Base-by-base conservation (phyloP, 2,329 filamentous ascomycete genomes). In the Lecanicillium sp. region DNA sequence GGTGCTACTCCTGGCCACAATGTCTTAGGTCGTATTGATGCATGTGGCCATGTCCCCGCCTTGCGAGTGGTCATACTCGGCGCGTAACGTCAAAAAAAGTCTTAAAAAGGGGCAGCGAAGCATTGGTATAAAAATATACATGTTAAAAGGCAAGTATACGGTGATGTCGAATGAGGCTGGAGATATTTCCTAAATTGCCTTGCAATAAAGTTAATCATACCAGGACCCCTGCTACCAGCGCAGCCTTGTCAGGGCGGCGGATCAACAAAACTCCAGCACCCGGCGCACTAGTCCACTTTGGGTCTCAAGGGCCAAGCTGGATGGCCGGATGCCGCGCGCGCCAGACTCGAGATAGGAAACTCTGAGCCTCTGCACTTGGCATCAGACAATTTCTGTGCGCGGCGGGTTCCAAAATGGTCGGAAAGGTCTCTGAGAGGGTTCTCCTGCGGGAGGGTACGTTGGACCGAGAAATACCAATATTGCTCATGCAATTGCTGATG, bases 361-460 rank as follows among this genome's bases (percentile, higher is more conserved):
- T 37, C 10, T 19, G 17, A 26, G 20, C 19, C 17, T 24, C 12
- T 33, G 1, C n/a, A 2, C 26, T 44, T 15, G 23, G 12, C 30
- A 39, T 32, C 40, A 23, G 33, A 10, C 33, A 32, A 15, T 14
- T 21, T 33, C 19, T 11, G 11, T 19, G 19, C 19, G 20, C 20
- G 10, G 26, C 33, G 12, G 7, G 17, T 26, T 46, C 49, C 55
- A 68, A 35, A 48, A 82, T 82, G 78, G 78, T 82, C 50, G 78
- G 78, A 52, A 82, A 82, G 70, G 78, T 82, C 55, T 81, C 78
- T 65, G 78, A 82, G 67, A 75, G 77, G 65, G 78, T 81, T 58
- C 78, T 82, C 66, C 71, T 79, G 24, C 65, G 78, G 61, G 78
- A 82, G 73, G 78, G 78, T 81, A 63, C 58, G 72, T 62, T 43